phyloP scores from a whole-genome alignment of 2,329 filamentous ascomycete genomes.

The Penicillium hordei region DNA sequence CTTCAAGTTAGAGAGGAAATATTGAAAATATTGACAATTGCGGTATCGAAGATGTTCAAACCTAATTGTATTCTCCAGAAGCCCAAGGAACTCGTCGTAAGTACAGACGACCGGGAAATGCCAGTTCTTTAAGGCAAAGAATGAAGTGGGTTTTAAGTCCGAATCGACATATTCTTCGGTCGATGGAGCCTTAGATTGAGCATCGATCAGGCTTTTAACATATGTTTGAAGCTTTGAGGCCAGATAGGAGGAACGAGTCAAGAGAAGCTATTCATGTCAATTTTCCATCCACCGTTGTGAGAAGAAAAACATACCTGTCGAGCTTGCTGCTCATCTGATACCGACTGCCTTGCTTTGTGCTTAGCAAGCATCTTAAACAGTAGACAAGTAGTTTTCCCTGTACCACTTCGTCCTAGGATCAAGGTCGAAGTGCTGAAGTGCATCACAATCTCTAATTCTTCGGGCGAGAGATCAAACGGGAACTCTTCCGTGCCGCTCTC shows the following conservation, averaged over 20 bases:
- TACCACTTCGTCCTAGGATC: slow-evolving; percentile 35
- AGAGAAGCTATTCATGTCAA: slow-evolving; percentile 24
- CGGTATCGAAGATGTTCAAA: neutral
- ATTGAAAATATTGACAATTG: no score
- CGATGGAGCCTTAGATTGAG: slow-evolving; percentile 7
- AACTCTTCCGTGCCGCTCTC: slow-evolving; percentile 26
- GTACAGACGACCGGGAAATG: slow-evolving; percentile 34
- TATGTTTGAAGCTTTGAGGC: slow-evolving; percentile 29
- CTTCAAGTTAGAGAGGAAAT: neutral
- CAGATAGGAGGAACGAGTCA: slow-evolving; percentile 32
- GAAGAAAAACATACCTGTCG: slow-evolving; percentile 17
- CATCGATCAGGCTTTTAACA: slow-evolving; percentile 26
- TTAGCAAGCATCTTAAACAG: slow-evolving; percentile 32
- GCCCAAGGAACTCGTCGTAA: slow-evolving; percentile 27
- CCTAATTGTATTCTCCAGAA: slow-evolving; percentile 24
- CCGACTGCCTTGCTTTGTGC: slow-evolving; percentile 18
- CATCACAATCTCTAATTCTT: slow-evolving; percentile 29
- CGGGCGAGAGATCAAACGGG: slow-evolving; percentile 32
- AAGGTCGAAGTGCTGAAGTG: slow-evolving; percentile 27
- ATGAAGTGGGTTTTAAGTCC: slow-evolving; percentile 9
- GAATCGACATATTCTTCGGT: neutral
- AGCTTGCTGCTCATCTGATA: slow-evolving; percentile 8
- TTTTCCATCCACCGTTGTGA: neutral
- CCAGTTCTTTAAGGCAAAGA: slow-evolving; percentile 21
- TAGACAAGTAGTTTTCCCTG: slow-evolving; percentile 35